phyloP scores from a whole-genome alignment of 495 filamentous ascomycete species.

The Aspergillus indologenus region DNA sequence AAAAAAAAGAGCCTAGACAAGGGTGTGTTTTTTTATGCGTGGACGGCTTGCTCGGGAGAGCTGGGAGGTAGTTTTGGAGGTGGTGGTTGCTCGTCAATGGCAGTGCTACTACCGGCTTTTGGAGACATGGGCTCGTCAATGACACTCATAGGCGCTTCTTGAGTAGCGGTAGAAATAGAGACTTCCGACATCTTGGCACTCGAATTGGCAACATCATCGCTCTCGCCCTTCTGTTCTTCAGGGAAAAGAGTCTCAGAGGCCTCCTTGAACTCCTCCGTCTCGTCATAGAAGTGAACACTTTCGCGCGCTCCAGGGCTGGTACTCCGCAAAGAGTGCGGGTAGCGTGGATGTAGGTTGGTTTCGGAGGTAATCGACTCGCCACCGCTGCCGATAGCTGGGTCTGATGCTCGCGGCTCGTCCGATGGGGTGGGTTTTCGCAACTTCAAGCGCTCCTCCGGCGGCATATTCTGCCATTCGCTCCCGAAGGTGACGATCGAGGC shows the following conservation, averaged over 20 bases:
- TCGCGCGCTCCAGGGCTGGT: slow-evolving; percentile 38
- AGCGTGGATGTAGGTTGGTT: slow-evolving; percentile 20
- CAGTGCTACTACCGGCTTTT: background rate
- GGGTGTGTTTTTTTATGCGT: slow-evolving; percentile 16
- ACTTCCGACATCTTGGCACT: slow-evolving; percentile 14
- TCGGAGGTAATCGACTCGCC: slow-evolving; percentile 32
- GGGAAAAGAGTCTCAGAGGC: background rate
- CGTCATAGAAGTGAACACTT: slow-evolving; percentile 30
- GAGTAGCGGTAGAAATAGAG: slow-evolving; percentile 7
- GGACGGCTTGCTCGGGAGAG: slow-evolving; percentile 23
- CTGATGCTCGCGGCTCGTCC: slow-evolving; percentile 43
- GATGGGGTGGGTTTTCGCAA: slow-evolving; percentile 50
- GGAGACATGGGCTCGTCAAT: slow-evolving; percentile 10
- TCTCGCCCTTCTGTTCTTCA: slow-evolving; percentile 13
- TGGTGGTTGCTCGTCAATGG: slow-evolving; percentile 9
- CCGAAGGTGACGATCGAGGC: slow-evolving; percentile 94
- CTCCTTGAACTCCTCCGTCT: slow-evolving; percentile 25
- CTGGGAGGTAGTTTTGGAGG: slow-evolving; percentile 16
- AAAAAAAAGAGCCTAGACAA: background rate
- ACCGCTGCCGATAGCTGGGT: slow-evolving; percentile 34
- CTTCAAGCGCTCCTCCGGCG: slow-evolving; percentile 70
- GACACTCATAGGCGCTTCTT: slow-evolving; percentile 1
- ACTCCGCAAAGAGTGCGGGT: slow-evolving; percentile 38
- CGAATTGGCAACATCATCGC: slow-evolving; percentile 12
- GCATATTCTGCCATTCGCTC: slow-evolving; percentile 80